Evolutionary conservation across 192 early-diverging fungal species (phyloP), one percentile per base, ranked within the genome.

Genomic region (Coemansia sp.): DNA sequence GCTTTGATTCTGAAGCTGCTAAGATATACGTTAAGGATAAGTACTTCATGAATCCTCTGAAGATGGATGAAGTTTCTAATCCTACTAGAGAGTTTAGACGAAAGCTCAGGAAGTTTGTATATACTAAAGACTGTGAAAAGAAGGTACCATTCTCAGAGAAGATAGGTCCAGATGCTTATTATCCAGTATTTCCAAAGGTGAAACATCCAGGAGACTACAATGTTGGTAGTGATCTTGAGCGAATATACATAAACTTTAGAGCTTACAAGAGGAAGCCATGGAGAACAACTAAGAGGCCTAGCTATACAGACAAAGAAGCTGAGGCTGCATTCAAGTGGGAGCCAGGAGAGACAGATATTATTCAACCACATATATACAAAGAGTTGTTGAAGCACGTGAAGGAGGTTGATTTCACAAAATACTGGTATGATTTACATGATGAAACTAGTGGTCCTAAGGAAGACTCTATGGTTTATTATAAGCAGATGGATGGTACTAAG

Each of bases 31-130:
- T 21, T 11, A 44, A 57, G 31, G 55, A 57, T 12, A 41, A 41
- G 15, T 57, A 57, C 55, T 57, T 57, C 10, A 57, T 57, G 55
- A 44, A 57, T 57, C 55, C 55, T 30, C 31, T 31, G 31, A 57
- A 57, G 55, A 28, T 57, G 0, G 44, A 57, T 21, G 43, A 57
- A 8, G 42, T 20, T 50, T 9, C 42, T 57, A 37, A 19, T 36
- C 30, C 15, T 46, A 46, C 14, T 10, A 37, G 31, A 30, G 26
- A 11, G 42, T 16, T 9, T 37, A 15, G 20, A n/a, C 6, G 16
- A 18, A 38, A 18, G 42, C 31, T 44, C 44, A 10, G 18, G 31
- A 5, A 57, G 44, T 35, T 15, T 40, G 23, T 12, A 43, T 11
- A 37, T 5, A 20, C 39, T 36, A 36, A 7, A 20, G 9, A n/a